Conservation (phyloP, 306 rosid genomes). For the Trifolium subterraneum region DNA sequence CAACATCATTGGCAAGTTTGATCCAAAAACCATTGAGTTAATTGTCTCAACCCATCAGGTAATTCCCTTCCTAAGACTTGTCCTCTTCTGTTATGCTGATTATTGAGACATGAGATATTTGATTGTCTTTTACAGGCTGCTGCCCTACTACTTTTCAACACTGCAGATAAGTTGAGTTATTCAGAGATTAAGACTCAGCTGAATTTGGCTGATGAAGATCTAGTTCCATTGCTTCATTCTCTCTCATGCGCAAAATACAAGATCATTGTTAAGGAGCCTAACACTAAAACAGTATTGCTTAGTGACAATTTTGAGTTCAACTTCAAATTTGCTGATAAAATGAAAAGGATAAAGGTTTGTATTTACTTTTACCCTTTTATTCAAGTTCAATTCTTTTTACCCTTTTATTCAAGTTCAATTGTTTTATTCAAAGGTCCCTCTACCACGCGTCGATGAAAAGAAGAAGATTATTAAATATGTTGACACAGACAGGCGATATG, state of each 20-base stretch:
- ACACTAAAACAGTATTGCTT: constrained; percentile 56
- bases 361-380: constrained; percentile 9
- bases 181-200: constrained; percentile 81
- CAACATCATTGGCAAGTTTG: constrained; percentile 73
- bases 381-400: not conserved
- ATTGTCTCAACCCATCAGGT: constrained; percentile 87
- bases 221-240: constrained; percentile 70
- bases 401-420: not conserved
- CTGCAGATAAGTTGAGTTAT: constrained; percentile 75
- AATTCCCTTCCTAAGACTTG: not conserved
- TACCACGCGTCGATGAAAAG: constrained; percentile 83
- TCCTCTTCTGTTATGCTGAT: constrained; percentile 11
- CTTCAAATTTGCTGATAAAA: constrained; percentile 72
- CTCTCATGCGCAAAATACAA: constrained; percentile 84
- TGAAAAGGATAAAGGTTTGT: constrained; percentile 86
- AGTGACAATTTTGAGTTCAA: constrained; percentile 76
- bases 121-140: constrained; percentile 66
- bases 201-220: constrained; percentile 69
- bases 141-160: constrained; percentile 74
- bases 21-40: constrained; percentile 69
- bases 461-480: constrained; percentile 82
- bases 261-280: constrained; percentile 80
- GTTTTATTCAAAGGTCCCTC: constrained; percentile 61
- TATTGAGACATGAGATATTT: constrained; percentile 8
- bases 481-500: constrained; percentile 85